These are phyloP conservation scores for Lachancea sp. DNA, from an alignment of 805 yeast genomes.

Conservation along the genomic window DNA sequence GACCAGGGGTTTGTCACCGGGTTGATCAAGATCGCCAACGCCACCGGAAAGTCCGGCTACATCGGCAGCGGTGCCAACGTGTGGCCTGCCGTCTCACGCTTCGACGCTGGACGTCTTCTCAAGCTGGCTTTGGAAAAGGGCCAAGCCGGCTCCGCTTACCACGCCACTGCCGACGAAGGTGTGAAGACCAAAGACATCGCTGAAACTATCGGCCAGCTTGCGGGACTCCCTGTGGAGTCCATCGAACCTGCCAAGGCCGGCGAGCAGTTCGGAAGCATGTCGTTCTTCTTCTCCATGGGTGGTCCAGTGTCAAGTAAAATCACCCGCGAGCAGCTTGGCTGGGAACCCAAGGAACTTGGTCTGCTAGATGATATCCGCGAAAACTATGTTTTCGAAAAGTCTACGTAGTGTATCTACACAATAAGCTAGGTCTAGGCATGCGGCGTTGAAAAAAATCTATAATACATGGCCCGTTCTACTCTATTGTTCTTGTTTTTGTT, in stretches of 20 bases:
- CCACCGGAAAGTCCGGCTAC: constrained; percentile 30
- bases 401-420: no score
- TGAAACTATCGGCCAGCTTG: constrained; percentile 20
- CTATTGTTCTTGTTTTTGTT: no score
- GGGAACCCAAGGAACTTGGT: constrained; percentile 21
- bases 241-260: neutral
- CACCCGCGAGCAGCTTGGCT: constrained; percentile 21
- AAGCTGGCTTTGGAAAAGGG: constrained; percentile 25
- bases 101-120: constrained; percentile 33
- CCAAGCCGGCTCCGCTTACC: constrained; percentile 22
- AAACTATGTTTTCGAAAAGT: constrained; percentile 9
- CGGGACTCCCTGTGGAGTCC: constrained; percentile 6
- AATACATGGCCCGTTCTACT: no score
- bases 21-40: constrained; percentile 27
- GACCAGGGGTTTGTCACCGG: constrained; percentile 26
- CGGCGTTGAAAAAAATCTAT: no score
- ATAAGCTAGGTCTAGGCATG: no score
- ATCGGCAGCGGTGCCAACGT: constrained; percentile 32
- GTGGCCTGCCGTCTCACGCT: constrained; percentile 32
- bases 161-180: constrained; percentile 28
- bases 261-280: neutral
- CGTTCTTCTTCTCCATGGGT: constrained; percentile 2
- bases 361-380: constrained; percentile 22
- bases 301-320: constrained; percentile 8
- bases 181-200: constrained; percentile 25